Conservation (phyloP, 2,329 filamentous ascomycete genomes). For the Trichoderma koningii region DNA sequence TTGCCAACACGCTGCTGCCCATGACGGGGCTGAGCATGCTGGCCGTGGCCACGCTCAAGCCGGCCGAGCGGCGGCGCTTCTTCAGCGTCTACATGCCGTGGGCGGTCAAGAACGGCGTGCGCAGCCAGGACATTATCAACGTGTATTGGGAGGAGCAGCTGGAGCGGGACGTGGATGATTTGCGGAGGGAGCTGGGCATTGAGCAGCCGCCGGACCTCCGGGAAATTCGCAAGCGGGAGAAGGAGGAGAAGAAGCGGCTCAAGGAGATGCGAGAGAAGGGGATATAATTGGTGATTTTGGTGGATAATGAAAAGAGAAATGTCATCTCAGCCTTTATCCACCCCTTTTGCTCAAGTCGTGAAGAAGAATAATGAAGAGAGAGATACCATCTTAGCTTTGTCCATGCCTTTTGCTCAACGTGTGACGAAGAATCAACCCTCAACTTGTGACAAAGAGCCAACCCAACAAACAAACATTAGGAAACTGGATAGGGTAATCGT, state of each 20-base stretch:
- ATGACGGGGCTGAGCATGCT: constrained; percentile 91
- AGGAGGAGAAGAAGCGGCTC: constrained; percentile 66
- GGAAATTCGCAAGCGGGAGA: constrained; percentile 69
- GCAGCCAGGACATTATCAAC: constrained; percentile 81
- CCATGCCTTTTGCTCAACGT: too few relatives aligned
- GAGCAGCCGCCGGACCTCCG: constrained; percentile 87
- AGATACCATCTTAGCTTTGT: too few relatives aligned
- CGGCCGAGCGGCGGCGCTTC: constrained; percentile 76
- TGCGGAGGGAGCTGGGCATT: constrained; percentile 76
- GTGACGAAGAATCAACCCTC: too few relatives aligned
- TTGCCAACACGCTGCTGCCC: constrained; percentile 87
- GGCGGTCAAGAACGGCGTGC: constrained; percentile 81
- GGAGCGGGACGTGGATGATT: constrained; percentile 75
- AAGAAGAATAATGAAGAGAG: too few relatives aligned
- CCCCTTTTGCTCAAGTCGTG: too few relatives aligned
- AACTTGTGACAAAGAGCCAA: not conserved
- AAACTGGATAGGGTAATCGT: not conserved
- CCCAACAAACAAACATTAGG: not conserved
- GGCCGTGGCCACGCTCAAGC: constrained; percentile 82
- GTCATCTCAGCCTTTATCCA: too few relatives aligned
- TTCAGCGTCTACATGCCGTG: constrained; percentile 80
- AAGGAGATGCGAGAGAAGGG: constrained; percentile 47
- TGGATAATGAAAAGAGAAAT: not conserved
- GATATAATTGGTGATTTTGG: constrained; percentile 27
- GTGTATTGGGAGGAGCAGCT: constrained; percentile 98